A percentile compares a stretch with the other conserved stretches of the same genome.
Conservation (phyloP, 257 asterid genomes). For the Petunia axillaris region DNA sequence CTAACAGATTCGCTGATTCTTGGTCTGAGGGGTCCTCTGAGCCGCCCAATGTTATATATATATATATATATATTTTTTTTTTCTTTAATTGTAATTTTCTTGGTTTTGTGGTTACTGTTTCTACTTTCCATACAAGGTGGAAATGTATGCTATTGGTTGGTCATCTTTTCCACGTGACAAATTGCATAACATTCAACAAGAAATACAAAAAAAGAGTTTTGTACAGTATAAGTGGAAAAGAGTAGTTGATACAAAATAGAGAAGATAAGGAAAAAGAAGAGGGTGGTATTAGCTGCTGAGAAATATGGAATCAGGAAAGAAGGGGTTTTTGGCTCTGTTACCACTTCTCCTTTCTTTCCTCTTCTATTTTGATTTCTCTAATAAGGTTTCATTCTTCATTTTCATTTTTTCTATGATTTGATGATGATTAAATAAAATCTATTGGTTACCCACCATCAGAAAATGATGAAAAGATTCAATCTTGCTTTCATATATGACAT, state of each 20-base stretch:
- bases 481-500: not conserved
- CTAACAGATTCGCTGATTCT: constrained; percentile 1
- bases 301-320: constrained; percentile 62
- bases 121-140: constrained; percentile 19
- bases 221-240: not conserved
- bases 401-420: not conserved
- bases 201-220: not conserved
- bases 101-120: not conserved
- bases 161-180: constrained; percentile 18
- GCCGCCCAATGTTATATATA: not conserved
- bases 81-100: not conserved
- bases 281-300: constrained; percentile 22
- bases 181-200: not conserved
- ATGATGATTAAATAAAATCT: constrained; percentile 15
- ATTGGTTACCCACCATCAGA: not conserved
- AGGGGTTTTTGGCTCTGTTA: constrained; percentile 58
- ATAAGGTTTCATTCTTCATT: constrained; percentile 55
- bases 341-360: constrained; percentile 71
- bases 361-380: constrained; percentile 52
- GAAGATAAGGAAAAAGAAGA: not conserved
- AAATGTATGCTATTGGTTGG: constrained; percentile 18
- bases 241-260: not conserved
- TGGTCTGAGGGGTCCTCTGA: constrained; percentile 7
- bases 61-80: not conserved
- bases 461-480: constrained; percentile 16